These are phyloP conservation scores for Fusarium keratoplasticum DNA, from an alignment of 2,329 filamentous ascomycete genomes.

Conservation along the genomic window DNA sequence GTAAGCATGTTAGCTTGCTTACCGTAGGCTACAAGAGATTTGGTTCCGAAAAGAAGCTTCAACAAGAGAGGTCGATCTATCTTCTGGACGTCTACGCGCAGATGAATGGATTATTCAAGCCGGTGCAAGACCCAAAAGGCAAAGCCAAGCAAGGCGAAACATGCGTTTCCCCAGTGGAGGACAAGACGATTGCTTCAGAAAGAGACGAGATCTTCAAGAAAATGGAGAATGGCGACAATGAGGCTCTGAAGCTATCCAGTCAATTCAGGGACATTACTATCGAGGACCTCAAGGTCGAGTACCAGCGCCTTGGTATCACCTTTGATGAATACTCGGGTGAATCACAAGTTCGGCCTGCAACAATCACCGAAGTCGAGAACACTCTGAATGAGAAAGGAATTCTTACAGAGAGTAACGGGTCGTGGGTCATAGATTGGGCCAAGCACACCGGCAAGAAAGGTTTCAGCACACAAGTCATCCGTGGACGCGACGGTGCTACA, in stretches of 20 bases:
- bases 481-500: constrained; percentile 61
- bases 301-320: constrained; percentile 63
- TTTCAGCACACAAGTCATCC: constrained; percentile 73
- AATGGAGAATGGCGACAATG: constrained; percentile 66
- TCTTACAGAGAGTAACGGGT: constrained; percentile 72
- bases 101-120: constrained; percentile 70
- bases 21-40: constrained; percentile 73
- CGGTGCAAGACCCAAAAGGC: constrained; percentile 70
- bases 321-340: constrained; percentile 74
- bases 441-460: constrained; percentile 77
- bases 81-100: constrained; percentile 75
- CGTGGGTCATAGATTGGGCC: constrained; percentile 74
- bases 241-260: constrained; percentile 63
- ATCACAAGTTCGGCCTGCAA: constrained; percentile 63
- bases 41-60: constrained; percentile 70
- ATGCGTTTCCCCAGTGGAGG: constrained; percentile 42
- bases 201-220: constrained; percentile 68
- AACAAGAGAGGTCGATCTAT: constrained; percentile 72
- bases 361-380: constrained; percentile 69
- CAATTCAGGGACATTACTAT: constrained; percentile 65
- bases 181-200: constrained; percentile 54
- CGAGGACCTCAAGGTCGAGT: constrained; percentile 62
- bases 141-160: constrained; percentile 56
- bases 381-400: constrained; percentile 69
- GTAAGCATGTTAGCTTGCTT: constrained; percentile 72